Percentiles rank a stretch among this genome's conserved stretches.
Evolutionary conservation across 208 protist genomes (phyloP).

Genomic region (Crithidia brevicula): DNA sequence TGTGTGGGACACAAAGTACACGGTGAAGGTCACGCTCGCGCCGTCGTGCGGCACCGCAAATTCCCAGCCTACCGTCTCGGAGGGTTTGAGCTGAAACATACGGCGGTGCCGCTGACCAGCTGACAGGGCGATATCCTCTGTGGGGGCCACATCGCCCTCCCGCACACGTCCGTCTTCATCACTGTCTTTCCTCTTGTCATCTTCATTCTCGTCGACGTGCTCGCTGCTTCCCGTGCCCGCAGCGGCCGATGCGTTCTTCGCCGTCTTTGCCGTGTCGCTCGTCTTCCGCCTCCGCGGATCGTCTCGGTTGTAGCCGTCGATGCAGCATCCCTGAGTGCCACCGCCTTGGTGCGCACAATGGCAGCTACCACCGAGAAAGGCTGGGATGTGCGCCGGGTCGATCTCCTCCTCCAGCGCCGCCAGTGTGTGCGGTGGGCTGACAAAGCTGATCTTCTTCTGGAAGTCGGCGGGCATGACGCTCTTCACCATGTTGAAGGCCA

Average conservation of each 20-base stretch:
- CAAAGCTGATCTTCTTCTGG: conserved; percentile 52
- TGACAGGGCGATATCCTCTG: conserved; percentile 27
- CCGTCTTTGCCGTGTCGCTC: background rate
- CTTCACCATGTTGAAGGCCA: conserved; percentile 32
- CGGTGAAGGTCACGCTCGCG: conserved; percentile 34
- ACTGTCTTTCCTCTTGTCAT: conserved; percentile 23
- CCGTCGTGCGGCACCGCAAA: conserved; percentile 38
- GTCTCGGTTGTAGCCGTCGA: conserved; percentile 18
- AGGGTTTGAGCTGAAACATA: conserved; percentile 26
- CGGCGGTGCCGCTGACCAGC: conserved; percentile 21
- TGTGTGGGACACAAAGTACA: conserved; percentile 35
- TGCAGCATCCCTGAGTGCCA: conserved; percentile 1
- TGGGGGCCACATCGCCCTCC: conserved; percentile 3
- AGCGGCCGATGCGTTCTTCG: background rate
- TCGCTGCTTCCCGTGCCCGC: background rate
- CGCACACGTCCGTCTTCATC: background rate
- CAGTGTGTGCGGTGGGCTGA: conserved; percentile 27
- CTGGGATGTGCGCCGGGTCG: conserved; percentile 44
- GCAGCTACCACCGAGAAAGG: conserved; percentile 43
- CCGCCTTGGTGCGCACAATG: conserved; percentile 25
- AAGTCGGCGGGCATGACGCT: conserved; percentile 25
- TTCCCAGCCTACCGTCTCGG: conserved; percentile 67
- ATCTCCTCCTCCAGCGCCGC: conserved; percentile 38
- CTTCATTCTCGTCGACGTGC: background rate
- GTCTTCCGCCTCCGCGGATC: conserved; percentile 11